Conservation (phyloP, 192 early-diverging fungal species). For the Podila horticola region DNA sequence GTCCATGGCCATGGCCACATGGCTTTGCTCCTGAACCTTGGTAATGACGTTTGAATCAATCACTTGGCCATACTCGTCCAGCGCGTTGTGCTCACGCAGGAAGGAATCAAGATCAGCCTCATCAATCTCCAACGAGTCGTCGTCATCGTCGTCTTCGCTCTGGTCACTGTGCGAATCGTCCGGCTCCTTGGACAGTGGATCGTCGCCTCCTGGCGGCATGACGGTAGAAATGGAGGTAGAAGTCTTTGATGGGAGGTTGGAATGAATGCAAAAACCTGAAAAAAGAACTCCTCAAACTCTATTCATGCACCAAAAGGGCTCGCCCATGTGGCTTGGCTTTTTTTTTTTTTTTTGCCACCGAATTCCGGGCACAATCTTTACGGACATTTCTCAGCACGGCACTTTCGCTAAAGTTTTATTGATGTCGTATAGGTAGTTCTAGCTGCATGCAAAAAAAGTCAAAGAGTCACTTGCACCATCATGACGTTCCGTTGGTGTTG, state of each 20-base stretch:
- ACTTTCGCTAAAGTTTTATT: too few species aligned
- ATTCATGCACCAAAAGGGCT: too few species aligned
- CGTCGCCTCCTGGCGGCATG: neutral
- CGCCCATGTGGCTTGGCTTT: too few species aligned
- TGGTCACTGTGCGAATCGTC: neutral
- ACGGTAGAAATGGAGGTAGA: neutral
- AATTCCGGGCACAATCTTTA: too few species aligned
- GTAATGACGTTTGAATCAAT: neutral
- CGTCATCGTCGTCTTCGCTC: neutral
- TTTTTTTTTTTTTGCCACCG: too few species aligned
- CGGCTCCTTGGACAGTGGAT: neutral
- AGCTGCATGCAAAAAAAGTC: neutral
- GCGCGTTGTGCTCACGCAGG: neutral
- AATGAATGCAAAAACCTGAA: neutral
- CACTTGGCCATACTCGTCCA: neutral
- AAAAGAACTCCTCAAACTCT: neutral
- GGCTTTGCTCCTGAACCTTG: too few species aligned
- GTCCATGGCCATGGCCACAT: constrained; percentile 1
- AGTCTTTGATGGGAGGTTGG: neutral
- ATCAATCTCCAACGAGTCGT: neutral
- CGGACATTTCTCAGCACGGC: too few species aligned
- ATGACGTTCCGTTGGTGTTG: constrained; percentile 1
- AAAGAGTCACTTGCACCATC: neutral
- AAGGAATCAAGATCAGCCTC: neutral
- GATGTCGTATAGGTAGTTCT: neutral